Evolutionary conservation across 2,329 filamentous ascomycete species (phyloP).

Genomic region (Didymella sp.): DNA sequence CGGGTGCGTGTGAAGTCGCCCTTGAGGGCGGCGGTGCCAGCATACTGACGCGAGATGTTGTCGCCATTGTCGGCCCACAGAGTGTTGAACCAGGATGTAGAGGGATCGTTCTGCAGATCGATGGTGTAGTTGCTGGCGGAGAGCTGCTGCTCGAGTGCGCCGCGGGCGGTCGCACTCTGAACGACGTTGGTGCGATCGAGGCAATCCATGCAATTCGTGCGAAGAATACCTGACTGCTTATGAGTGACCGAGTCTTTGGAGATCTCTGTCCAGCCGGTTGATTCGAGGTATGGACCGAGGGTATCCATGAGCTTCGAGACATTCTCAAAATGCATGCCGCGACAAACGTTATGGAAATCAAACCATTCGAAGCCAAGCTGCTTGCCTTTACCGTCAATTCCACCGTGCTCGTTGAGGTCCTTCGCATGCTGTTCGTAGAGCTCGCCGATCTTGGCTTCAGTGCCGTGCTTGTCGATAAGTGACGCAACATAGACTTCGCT

Average conservation of each 20-base stretch:
- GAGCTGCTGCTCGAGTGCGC: constrained; percentile 81
- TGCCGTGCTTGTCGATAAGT: constrained; percentile 86
- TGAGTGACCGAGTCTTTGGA: constrained; percentile 52
- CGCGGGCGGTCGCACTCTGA: constrained; percentile 87
- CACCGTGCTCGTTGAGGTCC: constrained; percentile 67
- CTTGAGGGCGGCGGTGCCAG: constrained; percentile 93
- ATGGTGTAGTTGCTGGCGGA: constrained; percentile 78
- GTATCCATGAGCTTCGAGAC: constrained; percentile 79
- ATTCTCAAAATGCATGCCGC: constrained; percentile 98
- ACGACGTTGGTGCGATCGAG: constrained; percentile 95
- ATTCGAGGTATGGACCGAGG: constrained; percentile 70
- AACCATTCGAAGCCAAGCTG: constrained; percentile 88
- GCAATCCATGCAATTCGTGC: constrained; percentile 99
- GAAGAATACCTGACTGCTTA: constrained; percentile 76
- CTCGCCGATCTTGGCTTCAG: constrained; percentile 79
- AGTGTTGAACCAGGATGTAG: constrained; percentile 92
- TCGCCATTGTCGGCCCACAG: constrained; percentile 98
- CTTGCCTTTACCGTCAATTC: constrained; percentile 56
- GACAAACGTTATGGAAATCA: constrained; percentile 90
- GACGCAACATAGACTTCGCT: constrained; percentile 80
- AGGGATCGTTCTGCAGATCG: constrained; percentile 75
- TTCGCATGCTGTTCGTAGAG: constrained; percentile 75
- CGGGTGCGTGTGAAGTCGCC: constrained; percentile 93
- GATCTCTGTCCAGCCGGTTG: constrained; percentile 73
- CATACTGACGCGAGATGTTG: constrained; percentile 93